Percentiles rank a stretch among this genome's conserved stretches.
These are phyloP conservation scores for Apiotrichum siamense DNA, from an alignment of 1,284 basidiomycete species.

Conservation along the genomic window DNA sequence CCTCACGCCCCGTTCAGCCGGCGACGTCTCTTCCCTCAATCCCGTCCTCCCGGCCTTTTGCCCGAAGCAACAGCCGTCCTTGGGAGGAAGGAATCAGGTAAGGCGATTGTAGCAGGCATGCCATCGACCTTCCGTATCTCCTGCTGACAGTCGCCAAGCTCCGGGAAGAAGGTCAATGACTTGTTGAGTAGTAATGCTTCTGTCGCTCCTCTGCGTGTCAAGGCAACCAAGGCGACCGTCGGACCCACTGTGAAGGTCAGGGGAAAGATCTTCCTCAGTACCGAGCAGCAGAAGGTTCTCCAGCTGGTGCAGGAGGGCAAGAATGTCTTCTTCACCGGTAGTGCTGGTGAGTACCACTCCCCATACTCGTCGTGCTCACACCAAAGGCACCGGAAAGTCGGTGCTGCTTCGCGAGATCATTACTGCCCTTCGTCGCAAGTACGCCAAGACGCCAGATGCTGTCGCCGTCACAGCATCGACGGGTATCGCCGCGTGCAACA, in stretches of 20 bases:
- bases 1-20: not conserved
- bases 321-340: slow-evolving; percentile 95
- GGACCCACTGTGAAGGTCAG: slow-evolving; percentile 35
- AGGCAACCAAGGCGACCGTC: slow-evolving; percentile 1
- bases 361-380: not conserved
- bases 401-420: slow-evolving; percentile 90
- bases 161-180: too few species aligned
- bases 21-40: too few species aligned
- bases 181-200: too few species aligned
- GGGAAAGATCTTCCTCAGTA: slow-evolving; percentile 57
- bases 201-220: too few species aligned
- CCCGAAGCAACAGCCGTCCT: too few species aligned
- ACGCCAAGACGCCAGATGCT: slow-evolving; percentile 51
- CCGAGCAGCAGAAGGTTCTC: slow-evolving; percentile 76
- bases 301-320: slow-evolving; percentile 59
- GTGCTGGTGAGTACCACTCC: slow-evolving; percentile 63
- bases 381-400: slow-evolving; percentile 89
- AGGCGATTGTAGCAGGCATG: too few species aligned
- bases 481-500: slow-evolving; percentile 90
- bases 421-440: slow-evolving; percentile 54
- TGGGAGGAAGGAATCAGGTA: too few species aligned
- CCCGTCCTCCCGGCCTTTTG: too few species aligned
- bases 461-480: slow-evolving; percentile 83
- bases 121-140: too few species aligned
- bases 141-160: too few species aligned